Base-by-base conservation (phyloP, 768 basidiomycete genomes). In the Boletus sp. region DNA sequence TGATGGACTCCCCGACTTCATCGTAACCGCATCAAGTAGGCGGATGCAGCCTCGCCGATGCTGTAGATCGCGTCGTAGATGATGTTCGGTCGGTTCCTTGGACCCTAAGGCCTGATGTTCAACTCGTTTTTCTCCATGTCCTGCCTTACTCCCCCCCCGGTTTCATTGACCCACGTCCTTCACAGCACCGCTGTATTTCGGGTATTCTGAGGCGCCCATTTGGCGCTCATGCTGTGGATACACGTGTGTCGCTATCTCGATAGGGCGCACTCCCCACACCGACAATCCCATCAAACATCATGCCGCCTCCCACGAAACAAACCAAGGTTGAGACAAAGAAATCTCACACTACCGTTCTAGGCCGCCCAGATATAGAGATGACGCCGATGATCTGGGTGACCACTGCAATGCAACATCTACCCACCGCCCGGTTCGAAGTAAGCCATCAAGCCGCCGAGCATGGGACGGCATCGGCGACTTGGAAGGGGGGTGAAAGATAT, bases 281-380 rank as follows among this genome's bases (percentile, higher is more conserved):
- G 24, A 24, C 24, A 2, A 33, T 5, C 9, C 24, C 37, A 17
- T 40, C 45, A 10, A 41, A 18, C 48, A 45, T 52, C 37, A 53
- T 60, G 52, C 60, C 55, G 54, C 32, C 11, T 41, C 60, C 39
- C 37, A n/a, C 56, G 28, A 57, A 51, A 4, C 46, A 59, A 49
- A n/a, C n/a, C 40, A 56, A 14, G 42, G 55, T 54, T 36, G 44
- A 44, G n/a, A n/a, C n/a, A n/a, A 76, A 83, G 63, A 83, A 86
- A 62, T 80, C 82, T 2, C 85, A 86, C 62, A 85, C 83, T 44
- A 82, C 81, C 17, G 75, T 87, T 40, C 75, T 87, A 9, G 85
- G 42, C 20, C 33, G 84, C 46, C 83, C 83, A 45, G 83, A 86
- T 67, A 83, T 83, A 68, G 62, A 80, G 15, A 42, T 20, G 28